phyloP scores from a whole-genome alignment of 768 basidiomycete species.

The Lactifluus subvellereus region DNA sequence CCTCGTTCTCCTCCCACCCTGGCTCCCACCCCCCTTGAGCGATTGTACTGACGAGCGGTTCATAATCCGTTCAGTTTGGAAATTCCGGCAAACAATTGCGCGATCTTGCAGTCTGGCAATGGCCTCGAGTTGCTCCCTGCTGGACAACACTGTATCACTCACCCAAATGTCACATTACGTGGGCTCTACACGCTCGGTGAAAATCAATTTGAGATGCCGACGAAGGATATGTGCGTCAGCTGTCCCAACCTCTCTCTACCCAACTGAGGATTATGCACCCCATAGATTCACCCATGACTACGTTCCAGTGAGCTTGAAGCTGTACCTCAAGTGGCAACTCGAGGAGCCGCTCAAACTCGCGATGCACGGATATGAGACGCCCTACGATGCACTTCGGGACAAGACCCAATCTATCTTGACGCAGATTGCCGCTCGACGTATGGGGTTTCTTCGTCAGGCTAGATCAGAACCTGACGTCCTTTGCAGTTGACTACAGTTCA shows the following conservation, averaged over 20 bases:
- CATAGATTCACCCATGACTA: slow-evolving; percentile 77
- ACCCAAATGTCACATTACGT: slow-evolving; percentile 75
- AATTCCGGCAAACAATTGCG: slow-evolving; percentile 83
- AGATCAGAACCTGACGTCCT: slow-evolving; percentile 2
- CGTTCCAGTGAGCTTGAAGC: slow-evolving; percentile 77
- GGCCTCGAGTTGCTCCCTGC: slow-evolving; percentile 73
- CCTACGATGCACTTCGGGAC: slow-evolving; percentile 71
- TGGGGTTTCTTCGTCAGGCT: slow-evolving; percentile 36
- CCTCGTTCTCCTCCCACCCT: not conserved
- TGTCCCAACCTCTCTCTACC: not conserved
- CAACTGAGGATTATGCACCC: not conserved
- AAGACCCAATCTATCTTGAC: slow-evolving; percentile 86
- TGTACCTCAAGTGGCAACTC: slow-evolving; percentile 75
- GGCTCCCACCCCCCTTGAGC: not conserved
- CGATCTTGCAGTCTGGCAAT: slow-evolving; percentile 75
- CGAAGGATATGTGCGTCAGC: slow-evolving; percentile 68
- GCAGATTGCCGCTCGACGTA: slow-evolving; percentile 76
- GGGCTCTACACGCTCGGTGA: slow-evolving; percentile 78
- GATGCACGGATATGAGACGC: slow-evolving; percentile 78
- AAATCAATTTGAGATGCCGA: slow-evolving; percentile 82
- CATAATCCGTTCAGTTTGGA: slow-evolving; percentile 49
- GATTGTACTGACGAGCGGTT: not conserved
- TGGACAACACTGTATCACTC: slow-evolving; percentile 80
- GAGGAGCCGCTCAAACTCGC: slow-evolving; percentile 57
- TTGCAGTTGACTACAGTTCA: slow-evolving; percentile 46